Evolutionary conservation across 805 yeast genomes (phyloP).

Genomic region (Saccharomycopsis sp.): DNA sequence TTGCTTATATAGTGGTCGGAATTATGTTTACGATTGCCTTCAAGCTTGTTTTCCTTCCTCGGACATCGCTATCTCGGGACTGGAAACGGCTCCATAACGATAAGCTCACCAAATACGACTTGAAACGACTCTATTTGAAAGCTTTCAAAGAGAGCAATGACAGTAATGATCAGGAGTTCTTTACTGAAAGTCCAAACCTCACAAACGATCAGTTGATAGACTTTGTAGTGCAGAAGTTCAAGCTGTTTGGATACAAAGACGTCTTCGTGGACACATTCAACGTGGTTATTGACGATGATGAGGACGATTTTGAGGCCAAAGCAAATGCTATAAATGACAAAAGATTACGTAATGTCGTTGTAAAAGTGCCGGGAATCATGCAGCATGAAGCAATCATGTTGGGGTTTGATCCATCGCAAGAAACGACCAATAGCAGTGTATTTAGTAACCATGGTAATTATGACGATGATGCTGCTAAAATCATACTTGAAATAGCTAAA

Average conservation of each 20-base stretch:
- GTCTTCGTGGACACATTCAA: not conserved
- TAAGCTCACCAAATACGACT: conserved; percentile 58
- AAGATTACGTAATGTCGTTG: conserved; percentile 39
- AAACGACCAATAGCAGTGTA: conserved; percentile 19
- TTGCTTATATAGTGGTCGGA: conserved; percentile 44
- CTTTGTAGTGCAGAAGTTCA: conserved; percentile 45
- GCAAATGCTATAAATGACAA: not conserved
- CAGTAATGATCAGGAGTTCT: conserved; percentile 23
- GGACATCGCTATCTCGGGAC: conserved; percentile 80
- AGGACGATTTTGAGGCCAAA: conserved; percentile 23
- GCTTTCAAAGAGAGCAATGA: conserved; percentile 33
- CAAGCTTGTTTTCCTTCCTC: conserved; percentile 68
- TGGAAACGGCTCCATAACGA: conserved; percentile 67
- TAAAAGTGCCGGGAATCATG: conserved; percentile 51
- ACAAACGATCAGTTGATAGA: conserved; percentile 32
- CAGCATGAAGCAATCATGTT: conserved; percentile 36
- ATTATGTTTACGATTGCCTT: conserved; percentile 46
- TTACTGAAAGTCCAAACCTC: not conserved
- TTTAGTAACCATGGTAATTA: conserved; percentile 34
- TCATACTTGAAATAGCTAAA: not conserved
- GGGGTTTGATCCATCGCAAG: not conserved
- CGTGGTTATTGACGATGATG: conserved; percentile 31
- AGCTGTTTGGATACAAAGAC: conserved; percentile 42
- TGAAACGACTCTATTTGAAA: conserved; percentile 53
- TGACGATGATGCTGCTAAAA: not conserved